Evolutionary conservation across 352 stramenopile genomes (phyloP).

Genomic region (Thraustochytrium striatum): DNA sequence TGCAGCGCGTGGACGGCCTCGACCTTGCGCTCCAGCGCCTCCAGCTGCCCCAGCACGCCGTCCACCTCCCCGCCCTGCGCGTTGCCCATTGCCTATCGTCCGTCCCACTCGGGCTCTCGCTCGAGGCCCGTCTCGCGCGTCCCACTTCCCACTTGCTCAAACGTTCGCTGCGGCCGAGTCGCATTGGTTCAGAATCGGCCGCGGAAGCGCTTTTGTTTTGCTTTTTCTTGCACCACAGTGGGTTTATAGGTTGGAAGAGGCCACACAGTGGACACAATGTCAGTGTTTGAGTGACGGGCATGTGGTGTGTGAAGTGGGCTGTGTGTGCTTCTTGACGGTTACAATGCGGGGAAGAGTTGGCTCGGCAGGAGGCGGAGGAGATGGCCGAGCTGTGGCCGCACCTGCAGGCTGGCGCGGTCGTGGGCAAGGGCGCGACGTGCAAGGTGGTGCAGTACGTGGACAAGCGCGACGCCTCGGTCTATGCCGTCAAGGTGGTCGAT

Average conservation of each 20-base stretch:
- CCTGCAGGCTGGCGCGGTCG: background rate
- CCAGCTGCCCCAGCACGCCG: background rate
- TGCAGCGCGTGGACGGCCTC: background rate
- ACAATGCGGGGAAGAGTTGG: background rate
- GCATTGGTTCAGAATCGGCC: background rate
- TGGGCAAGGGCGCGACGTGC: constrained; percentile 13
- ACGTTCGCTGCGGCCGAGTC: too few species aligned
- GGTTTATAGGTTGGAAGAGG: background rate
- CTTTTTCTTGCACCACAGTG: background rate
- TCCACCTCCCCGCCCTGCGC: constrained; percentile 11
- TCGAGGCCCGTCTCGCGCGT: too few species aligned
- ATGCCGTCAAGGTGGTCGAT: background rate
- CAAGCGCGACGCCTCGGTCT: background rate
- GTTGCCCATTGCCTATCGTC: constrained; percentile 36
- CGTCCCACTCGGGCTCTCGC: too few species aligned
- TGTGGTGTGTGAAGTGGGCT: background rate
- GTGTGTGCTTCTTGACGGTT: background rate
- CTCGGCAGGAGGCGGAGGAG: background rate
- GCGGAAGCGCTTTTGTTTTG: background rate
- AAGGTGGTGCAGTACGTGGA: background rate
- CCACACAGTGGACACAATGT: background rate
- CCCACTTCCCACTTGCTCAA: too few species aligned
- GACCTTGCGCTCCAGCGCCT: background rate
- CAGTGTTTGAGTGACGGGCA: background rate
- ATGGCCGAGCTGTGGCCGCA: constrained; percentile 1